phyloP scores from a whole-genome alignment of 2,329 filamentous ascomycete genomes.

The Claviceps pazoutovae region DNA sequence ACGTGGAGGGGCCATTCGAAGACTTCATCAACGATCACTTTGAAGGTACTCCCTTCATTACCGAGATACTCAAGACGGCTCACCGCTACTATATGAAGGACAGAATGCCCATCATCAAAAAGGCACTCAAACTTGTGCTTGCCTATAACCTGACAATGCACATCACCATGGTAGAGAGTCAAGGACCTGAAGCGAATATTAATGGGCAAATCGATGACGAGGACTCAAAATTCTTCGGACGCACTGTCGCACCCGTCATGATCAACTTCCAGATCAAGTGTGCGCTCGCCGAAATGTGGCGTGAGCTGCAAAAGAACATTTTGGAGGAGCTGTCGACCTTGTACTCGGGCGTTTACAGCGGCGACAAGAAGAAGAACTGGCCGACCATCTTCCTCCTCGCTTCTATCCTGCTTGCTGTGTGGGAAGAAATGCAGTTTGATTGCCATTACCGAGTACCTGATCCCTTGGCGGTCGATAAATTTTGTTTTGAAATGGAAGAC shows the following conservation, averaged over 20 bases:
- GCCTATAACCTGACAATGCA: conserved; percentile 93
- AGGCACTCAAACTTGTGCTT: conserved; percentile 85
- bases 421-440: conserved; percentile 99
- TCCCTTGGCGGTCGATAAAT: conserved; percentile 72
- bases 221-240: conserved; percentile 75
- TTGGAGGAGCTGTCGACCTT: conserved; percentile 82
- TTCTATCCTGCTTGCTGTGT: conserved; percentile 81
- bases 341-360: conserved; percentile 96
- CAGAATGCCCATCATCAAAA: conserved; percentile 78
- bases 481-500: conserved; percentile 93
- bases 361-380: conserved; percentile 97
- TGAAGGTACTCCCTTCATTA: conserved; percentile 87
- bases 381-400: conserved; percentile 97
- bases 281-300: conserved; percentile 95
- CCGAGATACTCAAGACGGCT: conserved; percentile 89
- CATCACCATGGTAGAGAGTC: conserved; percentile 85
- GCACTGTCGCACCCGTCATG: conserved; percentile 90
- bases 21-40: conserved; percentile 93
- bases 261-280: conserved; percentile 99
- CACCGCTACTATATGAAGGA: conserved; percentile 87
- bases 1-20: conserved; percentile 85
- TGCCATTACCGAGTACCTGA: conserved; percentile 91
- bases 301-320: conserved; percentile 89
- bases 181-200: conserved; percentile 64
- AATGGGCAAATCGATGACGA: conserved; percentile 77